Conservation (phyloP, 805 yeast genomes). For the Candida maris region DNA sequence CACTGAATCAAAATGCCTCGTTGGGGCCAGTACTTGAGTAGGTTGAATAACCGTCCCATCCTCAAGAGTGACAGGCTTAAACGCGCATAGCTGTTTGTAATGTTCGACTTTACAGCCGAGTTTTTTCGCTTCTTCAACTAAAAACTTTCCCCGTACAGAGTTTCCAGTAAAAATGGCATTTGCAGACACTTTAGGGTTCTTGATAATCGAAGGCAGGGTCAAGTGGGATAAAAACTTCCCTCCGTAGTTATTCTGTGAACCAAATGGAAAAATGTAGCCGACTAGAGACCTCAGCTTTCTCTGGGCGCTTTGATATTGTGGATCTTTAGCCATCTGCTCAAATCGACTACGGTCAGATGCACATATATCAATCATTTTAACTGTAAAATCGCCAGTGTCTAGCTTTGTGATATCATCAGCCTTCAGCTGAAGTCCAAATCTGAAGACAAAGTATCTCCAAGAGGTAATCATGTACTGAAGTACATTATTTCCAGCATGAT, state of each 20-base stretch:
- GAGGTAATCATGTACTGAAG: slow-evolving; percentile 62
- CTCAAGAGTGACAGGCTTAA: slow-evolving; percentile 51
- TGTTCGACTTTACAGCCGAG: slow-evolving; percentile 65
- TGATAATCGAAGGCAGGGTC: slow-evolving; percentile 22
- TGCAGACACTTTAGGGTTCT: slow-evolving; percentile 41
- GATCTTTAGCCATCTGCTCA: background rate
- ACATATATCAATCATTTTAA: slow-evolving; percentile 21
- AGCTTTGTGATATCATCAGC: slow-evolving; percentile 15
- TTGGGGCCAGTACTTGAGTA: slow-evolving; percentile 66
- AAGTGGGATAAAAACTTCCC: slow-evolving; percentile 20
- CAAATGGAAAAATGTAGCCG: slow-evolving; percentile 25
- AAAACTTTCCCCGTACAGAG: slow-evolving; percentile 75
- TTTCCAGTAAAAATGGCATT: slow-evolving; percentile 65
- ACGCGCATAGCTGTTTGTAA: slow-evolving; percentile 57
- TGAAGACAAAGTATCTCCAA: slow-evolving; percentile 84
- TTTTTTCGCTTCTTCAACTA: slow-evolving; percentile 57
- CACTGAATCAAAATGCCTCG: slow-evolving; percentile 54
- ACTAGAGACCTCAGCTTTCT: slow-evolving; percentile 15
- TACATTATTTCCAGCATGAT: slow-evolving; percentile 42
- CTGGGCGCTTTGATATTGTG: slow-evolving; percentile 3
- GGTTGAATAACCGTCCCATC: slow-evolving; percentile 61
- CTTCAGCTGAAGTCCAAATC: slow-evolving; percentile 59
- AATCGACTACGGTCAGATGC: too few relatives aligned
- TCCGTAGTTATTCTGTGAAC: slow-evolving; percentile 2
- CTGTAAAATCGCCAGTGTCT: slow-evolving; percentile 14